phyloP scores from a whole-genome alignment of 2,329 filamentous ascomycete species.

The Malbranchea cinnamomea region DNA sequence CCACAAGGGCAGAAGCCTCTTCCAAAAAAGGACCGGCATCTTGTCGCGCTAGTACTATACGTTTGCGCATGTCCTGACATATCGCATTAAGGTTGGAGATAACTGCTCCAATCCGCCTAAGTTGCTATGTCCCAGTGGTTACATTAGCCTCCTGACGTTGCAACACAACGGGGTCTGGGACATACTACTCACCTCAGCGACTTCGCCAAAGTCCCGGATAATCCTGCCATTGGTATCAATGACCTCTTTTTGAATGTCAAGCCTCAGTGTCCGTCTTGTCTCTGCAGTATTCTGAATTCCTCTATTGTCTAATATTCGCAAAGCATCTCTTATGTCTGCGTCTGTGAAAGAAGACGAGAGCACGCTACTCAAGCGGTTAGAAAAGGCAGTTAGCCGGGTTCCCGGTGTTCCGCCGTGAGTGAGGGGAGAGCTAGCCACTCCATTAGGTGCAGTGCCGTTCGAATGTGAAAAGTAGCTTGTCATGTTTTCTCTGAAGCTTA shows the following conservation, averaged over 20 bases:
- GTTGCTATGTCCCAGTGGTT: constrained; percentile 47
- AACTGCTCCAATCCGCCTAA: constrained; percentile 65
- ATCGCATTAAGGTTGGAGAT: constrained; percentile 65
- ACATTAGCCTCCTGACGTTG: too few species aligned
- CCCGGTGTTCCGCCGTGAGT: constrained; percentile 2
- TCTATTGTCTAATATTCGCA: constrained; percentile 62
- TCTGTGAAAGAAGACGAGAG: constrained; percentile 88
- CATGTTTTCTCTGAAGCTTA: constrained; percentile 1
- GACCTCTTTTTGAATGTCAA: constrained; percentile 81
- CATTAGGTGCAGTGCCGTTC: constrained; percentile 6
- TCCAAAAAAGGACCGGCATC: constrained; percentile 61
- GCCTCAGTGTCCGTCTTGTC: constrained; percentile 59
- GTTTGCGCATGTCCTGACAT: constrained; percentile 64
- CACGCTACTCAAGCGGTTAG: constrained; percentile 68
- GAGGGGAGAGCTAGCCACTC: constrained; percentile 2
- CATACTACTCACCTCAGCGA: constrained; percentile 67
- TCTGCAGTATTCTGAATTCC: constrained; percentile 59
- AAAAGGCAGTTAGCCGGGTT: constrained; percentile 47
- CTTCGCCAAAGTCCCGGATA: constrained; percentile 71
- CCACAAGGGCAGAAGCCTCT: constrained; percentile 60
- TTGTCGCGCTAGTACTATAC: constrained; percentile 58
- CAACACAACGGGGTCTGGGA: too few species aligned
- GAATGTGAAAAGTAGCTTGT: constrained; percentile 6
- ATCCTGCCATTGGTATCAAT: constrained; percentile 86
- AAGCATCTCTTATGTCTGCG: constrained; percentile 72